Percentiles rank a stretch among this genome's conserved stretches.
These are phyloP conservation scores for Talaromyces islandicus DNA, from an alignment of 2,329 filamentous ascomycete genomes.

Conservation along the genomic window DNA sequence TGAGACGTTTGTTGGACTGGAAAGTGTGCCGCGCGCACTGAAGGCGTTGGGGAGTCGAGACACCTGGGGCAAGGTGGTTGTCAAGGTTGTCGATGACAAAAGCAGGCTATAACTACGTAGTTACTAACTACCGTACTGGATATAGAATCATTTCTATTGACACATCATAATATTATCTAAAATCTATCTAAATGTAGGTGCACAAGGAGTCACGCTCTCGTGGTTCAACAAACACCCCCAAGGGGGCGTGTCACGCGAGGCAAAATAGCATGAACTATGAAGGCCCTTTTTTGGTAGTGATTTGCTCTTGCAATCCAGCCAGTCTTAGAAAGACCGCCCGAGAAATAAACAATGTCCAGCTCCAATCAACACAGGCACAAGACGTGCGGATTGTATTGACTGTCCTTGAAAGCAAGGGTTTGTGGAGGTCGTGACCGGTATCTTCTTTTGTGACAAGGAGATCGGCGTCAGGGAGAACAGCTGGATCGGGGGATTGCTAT, in stretches of 20 bases:
- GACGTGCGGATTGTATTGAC: constrained; percentile 24
- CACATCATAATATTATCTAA: not conserved
- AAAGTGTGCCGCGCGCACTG: constrained; percentile 70
- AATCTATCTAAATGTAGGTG: constrained; percentile 28
- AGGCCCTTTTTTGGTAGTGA: constrained; percentile 26
- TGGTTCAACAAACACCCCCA: constrained; percentile 17
- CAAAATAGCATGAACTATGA: constrained; percentile 39
- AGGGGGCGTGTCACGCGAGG: constrained; percentile 21
- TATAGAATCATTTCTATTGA: too few species aligned
- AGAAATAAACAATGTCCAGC: constrained; percentile 21
- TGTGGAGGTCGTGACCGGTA: not conserved
- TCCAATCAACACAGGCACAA: constrained; percentile 38
- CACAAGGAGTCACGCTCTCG: constrained; percentile 44
- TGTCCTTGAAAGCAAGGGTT: constrained; percentile 5
- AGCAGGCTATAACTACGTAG: not conserved
- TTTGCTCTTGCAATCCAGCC: constrained; percentile 28
- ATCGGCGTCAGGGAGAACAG: constrained; percentile 9
- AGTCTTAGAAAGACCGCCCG: constrained; percentile 3
- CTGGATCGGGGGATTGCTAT: constrained; percentile 1
- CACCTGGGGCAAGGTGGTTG: constrained; percentile 95
- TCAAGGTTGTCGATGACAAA: constrained; percentile 66
- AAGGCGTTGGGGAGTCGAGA: constrained; percentile 70
- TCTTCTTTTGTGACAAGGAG: not conserved
- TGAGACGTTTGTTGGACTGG: constrained; percentile 73
- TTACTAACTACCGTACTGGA: not conserved